Conservation (phyloP, 2,329 filamentous ascomycete genomes). For the Seiridium unicorne region DNA sequence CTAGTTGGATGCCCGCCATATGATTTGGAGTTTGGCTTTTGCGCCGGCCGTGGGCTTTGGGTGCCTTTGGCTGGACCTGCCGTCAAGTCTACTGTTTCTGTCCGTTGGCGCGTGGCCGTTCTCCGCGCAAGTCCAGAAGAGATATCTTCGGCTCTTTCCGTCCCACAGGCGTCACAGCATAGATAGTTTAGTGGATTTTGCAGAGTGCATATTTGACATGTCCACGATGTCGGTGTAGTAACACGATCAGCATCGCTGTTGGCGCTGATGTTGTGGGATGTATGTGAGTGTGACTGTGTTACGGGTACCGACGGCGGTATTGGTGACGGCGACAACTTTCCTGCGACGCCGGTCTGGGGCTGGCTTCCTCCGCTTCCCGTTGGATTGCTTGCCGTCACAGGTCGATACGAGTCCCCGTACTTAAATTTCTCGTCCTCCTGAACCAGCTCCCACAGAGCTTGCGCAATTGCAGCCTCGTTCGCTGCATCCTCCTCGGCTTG, state of each 20-base stretch:
- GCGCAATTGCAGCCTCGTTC: slow-evolving; percentile 81
- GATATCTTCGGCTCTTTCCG: slow-evolving; percentile 35
- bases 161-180: slow-evolving; percentile 57
- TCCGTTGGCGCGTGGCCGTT: slow-evolving; percentile 18
- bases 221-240: slow-evolving; percentile 38
- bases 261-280: not conserved
- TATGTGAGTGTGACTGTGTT: too few relatives aligned
- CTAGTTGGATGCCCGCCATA: slow-evolving; percentile 9
- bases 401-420: slow-evolving; percentile 54
- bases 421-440: slow-evolving; percentile 69
- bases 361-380: slow-evolving; percentile 36
- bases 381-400: slow-evolving; percentile 49
- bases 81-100: slow-evolving; percentile 21
- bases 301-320: not conserved
- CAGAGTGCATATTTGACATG: slow-evolving; percentile 55
- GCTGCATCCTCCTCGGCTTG: slow-evolving; percentile 85
- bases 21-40: not conserved
- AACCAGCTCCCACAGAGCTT: slow-evolving; percentile 82
- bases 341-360: not conserved
- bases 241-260: not conserved
- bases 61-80: slow-evolving; percentile 4
- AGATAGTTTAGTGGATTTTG: slow-evolving; percentile 50
- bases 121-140: slow-evolving; percentile 16
- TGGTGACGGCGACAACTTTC: not conserved
- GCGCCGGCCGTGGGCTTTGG: slow-evolving; percentile 4